Evolutionary conservation across 2,329 filamentous ascomycete species (phyloP).

Genomic region (Sordariomycetes sp.): DNA sequence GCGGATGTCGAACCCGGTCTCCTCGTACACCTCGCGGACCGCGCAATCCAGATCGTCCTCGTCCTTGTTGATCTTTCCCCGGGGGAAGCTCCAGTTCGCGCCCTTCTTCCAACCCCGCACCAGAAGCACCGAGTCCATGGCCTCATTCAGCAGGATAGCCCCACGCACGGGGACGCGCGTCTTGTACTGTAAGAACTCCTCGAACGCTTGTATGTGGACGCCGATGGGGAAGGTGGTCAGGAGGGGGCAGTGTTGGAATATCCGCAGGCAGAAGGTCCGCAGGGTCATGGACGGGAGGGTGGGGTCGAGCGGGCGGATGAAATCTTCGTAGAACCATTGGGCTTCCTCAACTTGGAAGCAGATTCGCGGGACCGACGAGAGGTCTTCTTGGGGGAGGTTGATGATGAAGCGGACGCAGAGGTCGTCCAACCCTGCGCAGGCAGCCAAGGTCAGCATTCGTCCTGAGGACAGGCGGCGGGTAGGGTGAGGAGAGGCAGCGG

Average conservation of each 20-base stretch:
- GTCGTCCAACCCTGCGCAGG: slow-evolving; percentile 73
- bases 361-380: slow-evolving; percentile 80
- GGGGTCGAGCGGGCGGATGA: slow-evolving; percentile 82
- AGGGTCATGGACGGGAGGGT: slow-evolving; percentile 74
- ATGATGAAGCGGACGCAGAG: slow-evolving; percentile 96
- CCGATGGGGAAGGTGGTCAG: slow-evolving; percentile 69
- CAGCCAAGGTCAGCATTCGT: not conserved
- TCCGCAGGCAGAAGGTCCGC: slow-evolving; percentile 72
- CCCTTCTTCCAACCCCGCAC: slow-evolving; percentile 98
- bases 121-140: slow-evolving; percentile 87
- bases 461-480: not conserved
- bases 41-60: slow-evolving; percentile 91
- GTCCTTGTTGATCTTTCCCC: slow-evolving; percentile 97
- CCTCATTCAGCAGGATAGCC: slow-evolving; percentile 80
- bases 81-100: slow-evolving; percentile 90
- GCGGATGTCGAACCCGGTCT: slow-evolving; percentile 79
- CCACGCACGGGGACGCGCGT: slow-evolving; percentile 86
- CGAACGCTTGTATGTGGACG: slow-evolving; percentile 71
- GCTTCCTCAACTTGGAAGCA: slow-evolving; percentile 99
- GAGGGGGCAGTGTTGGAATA: slow-evolving; percentile 89
- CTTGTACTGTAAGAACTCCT: slow-evolving; percentile 90
- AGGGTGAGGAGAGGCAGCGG: not conserved
- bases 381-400: slow-evolving; percentile 85
- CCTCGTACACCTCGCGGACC: slow-evolving; percentile 86
- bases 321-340: slow-evolving; percentile 99